phyloP scores from a whole-genome alignment of 2,329 filamentous ascomycete genomes.

The Hypoxylon sp. region DNA sequence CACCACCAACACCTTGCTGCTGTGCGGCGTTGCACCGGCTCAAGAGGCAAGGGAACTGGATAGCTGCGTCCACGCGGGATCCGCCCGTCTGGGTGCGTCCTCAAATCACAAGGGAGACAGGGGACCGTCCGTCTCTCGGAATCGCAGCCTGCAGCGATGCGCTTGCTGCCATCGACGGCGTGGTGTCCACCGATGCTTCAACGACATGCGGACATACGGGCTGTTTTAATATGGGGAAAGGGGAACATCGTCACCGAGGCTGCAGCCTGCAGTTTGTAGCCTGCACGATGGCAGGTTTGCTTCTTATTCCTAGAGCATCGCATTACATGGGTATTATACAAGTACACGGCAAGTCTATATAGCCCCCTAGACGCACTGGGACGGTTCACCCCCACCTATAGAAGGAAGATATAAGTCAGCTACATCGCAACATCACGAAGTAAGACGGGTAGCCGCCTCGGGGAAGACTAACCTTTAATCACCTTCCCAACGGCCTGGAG shows the following conservation, averaged over 20 bases:
- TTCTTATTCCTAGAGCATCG: slow-evolving; percentile 22
- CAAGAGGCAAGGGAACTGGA: slow-evolving; percentile 21
- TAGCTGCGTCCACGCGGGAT: slow-evolving; percentile 38
- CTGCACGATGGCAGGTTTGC: slow-evolving; percentile 11
- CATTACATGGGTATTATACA: slow-evolving; percentile 35
- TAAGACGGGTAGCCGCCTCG: slow-evolving; percentile 29
- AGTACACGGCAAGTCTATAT: slow-evolving; percentile 19
- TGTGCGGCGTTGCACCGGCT: slow-evolving; percentile 12
- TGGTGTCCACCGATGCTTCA: slow-evolving; percentile 32
- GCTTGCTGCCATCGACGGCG: slow-evolving; percentile 30
- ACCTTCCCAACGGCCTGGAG: slow-evolving; percentile 79
- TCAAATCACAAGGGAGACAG: slow-evolving; percentile 33
- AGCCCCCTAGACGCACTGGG: slow-evolving; percentile 47
- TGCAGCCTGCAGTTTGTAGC: slow-evolving; percentile 32
- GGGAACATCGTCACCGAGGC: slow-evolving; percentile 10
- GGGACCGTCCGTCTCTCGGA: slow-evolving; percentile 17
- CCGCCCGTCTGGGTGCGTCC: slow-evolving; percentile 31
- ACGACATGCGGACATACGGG: background rate
- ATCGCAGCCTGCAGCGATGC: slow-evolving; percentile 27
- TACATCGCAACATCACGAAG: background rate
- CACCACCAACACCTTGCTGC: slow-evolving; percentile 19
- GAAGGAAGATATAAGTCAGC: slow-evolving; percentile 37
- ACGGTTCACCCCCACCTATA: slow-evolving; percentile 48
- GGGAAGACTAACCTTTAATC: slow-evolving; percentile 58
- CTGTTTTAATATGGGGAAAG: slow-evolving; percentile 7